A percentile compares a stretch with the other conserved stretches of the same genome.
Evolutionary conservation across 2,329 filamentous ascomycete genomes (phyloP).

Genomic region (Plectosphaerella cucumerina): DNA sequence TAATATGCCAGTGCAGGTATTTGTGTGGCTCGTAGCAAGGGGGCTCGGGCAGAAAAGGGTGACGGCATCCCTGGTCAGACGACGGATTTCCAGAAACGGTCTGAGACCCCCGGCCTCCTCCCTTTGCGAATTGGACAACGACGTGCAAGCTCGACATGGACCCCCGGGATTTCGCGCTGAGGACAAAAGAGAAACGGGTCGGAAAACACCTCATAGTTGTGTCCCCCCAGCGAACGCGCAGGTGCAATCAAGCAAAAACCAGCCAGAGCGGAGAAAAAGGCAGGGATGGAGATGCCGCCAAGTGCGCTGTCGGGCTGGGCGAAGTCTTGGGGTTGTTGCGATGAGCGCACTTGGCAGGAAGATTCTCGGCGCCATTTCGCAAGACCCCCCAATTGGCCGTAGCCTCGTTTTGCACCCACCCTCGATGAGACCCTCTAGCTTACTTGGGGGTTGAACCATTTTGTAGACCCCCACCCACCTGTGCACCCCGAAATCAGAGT

Average conservation of each 20-base stretch:
- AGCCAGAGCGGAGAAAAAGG: not conserved
- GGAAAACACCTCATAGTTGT: not conserved
- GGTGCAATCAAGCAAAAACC: not conserved
- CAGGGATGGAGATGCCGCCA: conserved; percentile 1
- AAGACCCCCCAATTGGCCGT: not conserved
- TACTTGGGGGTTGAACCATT: too few species aligned
- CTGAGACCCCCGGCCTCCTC: too few species aligned
- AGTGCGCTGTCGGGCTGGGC: conserved; percentile 2
- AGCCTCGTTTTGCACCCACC: not conserved
- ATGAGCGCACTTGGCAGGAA: not conserved
- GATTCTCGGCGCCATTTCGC: not conserved
- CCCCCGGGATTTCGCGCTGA: not conserved
- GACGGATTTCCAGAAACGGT: not conserved
- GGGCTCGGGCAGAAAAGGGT: too few species aligned
- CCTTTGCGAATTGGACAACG: not conserved
- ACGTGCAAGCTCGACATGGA: not conserved
- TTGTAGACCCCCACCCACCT: too few species aligned
- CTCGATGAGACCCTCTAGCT: not conserved
- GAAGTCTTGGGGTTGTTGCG: conserved; percentile 2
- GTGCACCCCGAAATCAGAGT: too few species aligned
- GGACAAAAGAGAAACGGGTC: not conserved
- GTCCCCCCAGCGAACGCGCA: not conserved
- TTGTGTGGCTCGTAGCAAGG: too few species aligned
- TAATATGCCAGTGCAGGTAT: too few species aligned
- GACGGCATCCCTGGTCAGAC: not conserved